phyloP scores from a whole-genome alignment of 169 alveolate genomes.

The Plasmodium gaboni region DNA sequence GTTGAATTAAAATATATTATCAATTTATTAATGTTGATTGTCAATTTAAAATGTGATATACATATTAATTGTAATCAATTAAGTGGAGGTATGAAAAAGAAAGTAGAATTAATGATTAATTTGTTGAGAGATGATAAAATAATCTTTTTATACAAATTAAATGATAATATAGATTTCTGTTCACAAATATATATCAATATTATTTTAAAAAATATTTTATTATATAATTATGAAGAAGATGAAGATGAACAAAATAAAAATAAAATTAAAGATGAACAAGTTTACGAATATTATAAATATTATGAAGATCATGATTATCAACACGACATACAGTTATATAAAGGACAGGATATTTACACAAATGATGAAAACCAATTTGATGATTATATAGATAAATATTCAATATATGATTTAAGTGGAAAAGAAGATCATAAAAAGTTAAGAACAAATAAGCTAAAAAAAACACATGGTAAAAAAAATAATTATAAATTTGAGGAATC shows the following conservation, averaged over 20 bases:
- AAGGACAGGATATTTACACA: not conserved
- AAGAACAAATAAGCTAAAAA: not conserved
- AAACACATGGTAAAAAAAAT: not conserved
- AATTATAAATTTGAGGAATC: too few relatives aligned
- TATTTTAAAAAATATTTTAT: conserved; percentile 54
- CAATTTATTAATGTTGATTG: conserved; percentile 43
- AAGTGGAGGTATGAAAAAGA: conserved; percentile 76
- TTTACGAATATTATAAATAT: too few relatives aligned
- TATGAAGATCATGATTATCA: too few relatives aligned
- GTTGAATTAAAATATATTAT: conserved; percentile 33
- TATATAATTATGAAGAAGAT: conserved; percentile 4
- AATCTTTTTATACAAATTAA: conserved; percentile 57
- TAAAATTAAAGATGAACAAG: not conserved
- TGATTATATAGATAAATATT: not conserved
- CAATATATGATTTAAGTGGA: not conserved
- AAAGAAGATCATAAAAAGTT: conserved; percentile 1
- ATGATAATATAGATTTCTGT: conserved; percentile 73
- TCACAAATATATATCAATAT: conserved; percentile 71
- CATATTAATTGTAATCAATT: conserved; percentile 34
- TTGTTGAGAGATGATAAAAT: conserved; percentile 31
- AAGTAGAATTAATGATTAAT: conserved; percentile 41
- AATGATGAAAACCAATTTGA: too few relatives aligned
- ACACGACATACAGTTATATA: not conserved
- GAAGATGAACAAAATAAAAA: not conserved
- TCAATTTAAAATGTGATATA: conserved; percentile 56